phyloP scores from a whole-genome alignment of 129 eudicot species.

The Ambrosia artemisiifolia region DNA sequence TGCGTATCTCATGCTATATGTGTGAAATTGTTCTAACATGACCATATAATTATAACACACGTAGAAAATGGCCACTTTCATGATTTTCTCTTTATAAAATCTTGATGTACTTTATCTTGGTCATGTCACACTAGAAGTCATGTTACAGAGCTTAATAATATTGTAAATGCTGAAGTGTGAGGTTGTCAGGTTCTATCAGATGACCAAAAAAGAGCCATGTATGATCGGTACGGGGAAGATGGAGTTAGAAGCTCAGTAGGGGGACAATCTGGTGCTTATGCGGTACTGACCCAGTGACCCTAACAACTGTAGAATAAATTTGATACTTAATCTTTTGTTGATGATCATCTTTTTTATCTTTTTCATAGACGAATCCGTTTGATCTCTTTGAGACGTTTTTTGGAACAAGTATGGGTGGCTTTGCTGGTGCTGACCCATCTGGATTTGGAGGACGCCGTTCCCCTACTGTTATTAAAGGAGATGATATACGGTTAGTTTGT shows the following conservation, averaged over 20 bases:
- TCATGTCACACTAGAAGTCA: background rate
- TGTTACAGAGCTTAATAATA: conserved; percentile 2
- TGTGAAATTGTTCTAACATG: too few relatives aligned
- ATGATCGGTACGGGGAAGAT: conserved; percentile 96
- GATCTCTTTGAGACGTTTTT: conserved; percentile 96
- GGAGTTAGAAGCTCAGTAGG: conserved; percentile 83
- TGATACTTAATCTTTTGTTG: background rate
- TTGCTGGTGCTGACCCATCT: conserved; percentile 65
- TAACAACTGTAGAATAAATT: background rate
- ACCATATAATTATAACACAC: too few relatives aligned
- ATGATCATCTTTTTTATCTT: background rate
- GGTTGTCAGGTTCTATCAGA: conserved; percentile 97
- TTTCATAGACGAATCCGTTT: conserved; percentile 79
- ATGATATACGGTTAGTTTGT: conserved; percentile 84
- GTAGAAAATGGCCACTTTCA: too few relatives aligned
- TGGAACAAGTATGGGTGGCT: conserved; percentile 85
- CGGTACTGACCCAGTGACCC: conserved; percentile 54
- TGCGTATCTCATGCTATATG: too few relatives aligned
- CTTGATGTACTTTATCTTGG: background rate
- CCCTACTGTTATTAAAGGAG: conserved; percentile 79
- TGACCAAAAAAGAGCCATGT: conserved; percentile 90
- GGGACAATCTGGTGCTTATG: conserved; percentile 81
- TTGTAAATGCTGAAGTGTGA: conserved; percentile 50
- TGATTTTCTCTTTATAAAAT: too few relatives aligned
- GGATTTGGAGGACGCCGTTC: conserved; percentile 81